These are phyloP conservation scores for Nigrograna mackinnonii DNA, from an alignment of 2,329 filamentous ascomycete genomes.

Conservation along the genomic window DNA sequence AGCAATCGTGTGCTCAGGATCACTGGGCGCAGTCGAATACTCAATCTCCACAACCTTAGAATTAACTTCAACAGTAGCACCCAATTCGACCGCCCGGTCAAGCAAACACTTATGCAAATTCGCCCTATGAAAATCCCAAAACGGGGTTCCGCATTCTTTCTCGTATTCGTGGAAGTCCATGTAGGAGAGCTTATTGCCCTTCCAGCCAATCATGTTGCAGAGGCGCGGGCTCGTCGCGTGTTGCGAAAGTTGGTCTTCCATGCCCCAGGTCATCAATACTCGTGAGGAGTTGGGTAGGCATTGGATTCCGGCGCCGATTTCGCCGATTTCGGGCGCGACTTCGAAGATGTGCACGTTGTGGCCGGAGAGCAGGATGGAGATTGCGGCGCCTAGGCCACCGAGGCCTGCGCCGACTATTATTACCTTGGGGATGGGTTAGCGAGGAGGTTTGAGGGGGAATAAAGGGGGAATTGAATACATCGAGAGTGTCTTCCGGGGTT, in stretches of 20 bases:
- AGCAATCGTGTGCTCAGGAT: constrained; percentile 36
- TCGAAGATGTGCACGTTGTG: constrained; percentile 56
- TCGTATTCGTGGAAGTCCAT: constrained; percentile 52
- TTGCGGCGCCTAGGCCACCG: constrained; percentile 57
- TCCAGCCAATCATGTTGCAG: constrained; percentile 58
- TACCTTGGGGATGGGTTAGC: constrained; percentile 26
- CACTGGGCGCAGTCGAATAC: constrained; percentile 18
- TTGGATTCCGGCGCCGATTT: constrained; percentile 58
- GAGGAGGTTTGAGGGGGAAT: not conserved
- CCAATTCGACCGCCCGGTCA: constrained; percentile 52
- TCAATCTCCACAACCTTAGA: constrained; percentile 49
- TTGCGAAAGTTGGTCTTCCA: constrained; percentile 47
- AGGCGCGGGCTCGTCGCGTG: constrained; percentile 46
- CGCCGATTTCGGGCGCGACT: constrained; percentile 49
- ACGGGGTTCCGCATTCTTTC: constrained; percentile 45
- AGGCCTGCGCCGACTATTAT: constrained; percentile 61
- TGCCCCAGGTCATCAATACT: constrained; percentile 54
- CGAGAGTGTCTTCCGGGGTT: constrained; percentile 23
- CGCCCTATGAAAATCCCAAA: constrained; percentile 60
- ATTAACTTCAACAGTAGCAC: constrained; percentile 50
- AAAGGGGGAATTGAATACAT: constrained; percentile 20
- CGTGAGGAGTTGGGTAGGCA: constrained; percentile 53
- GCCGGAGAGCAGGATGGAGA: constrained; percentile 50
- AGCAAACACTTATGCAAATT: constrained; percentile 55
- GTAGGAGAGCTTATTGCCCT: constrained; percentile 51